Base-by-base conservation (phyloP, 306 rosid species). In the Betula pendula region DNA sequence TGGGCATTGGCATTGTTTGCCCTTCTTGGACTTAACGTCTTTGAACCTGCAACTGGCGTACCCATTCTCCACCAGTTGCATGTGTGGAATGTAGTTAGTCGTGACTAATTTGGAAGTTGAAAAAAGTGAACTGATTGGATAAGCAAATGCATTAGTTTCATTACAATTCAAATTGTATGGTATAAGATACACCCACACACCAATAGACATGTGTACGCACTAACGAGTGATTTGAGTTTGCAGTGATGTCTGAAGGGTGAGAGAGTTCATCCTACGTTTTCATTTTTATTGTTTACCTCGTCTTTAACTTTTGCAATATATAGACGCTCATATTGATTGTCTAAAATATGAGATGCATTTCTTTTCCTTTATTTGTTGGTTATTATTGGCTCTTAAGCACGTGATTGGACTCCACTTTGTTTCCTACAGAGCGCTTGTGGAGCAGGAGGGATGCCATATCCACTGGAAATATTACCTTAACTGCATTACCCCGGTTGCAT, bases 401-500 rank as follows among this genome's bases (percentile, higher is more conserved):
- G 68, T 44, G 50, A 75, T 50, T 48, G 71, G 85, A 76, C 60
- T 50, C 27, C 51, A 70, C 22, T 19, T 66, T 82, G 31, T 75
- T 40, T 78, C 29, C 43, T 55, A 13, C 81, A 92, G 99, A 92
- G 83, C 96, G 97, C 51, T 71, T 95, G 83, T 95, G 99, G 97
- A 91, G 97, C 81, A 80, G n/a, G 33, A 87, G 77, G 79, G 87
- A 80, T 58, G 74, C 82, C n/a, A 65, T 79, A 17, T 79, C 91
- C 31, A 4, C 45, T 2, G 67, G 74, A 81, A 89, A 84, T 77
- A 44, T 71, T 29, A 85, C 80, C 48, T 2, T 13, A 43, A 87
- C 89, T 3, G 96, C 81, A 4, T 77, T 92, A 66, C 94, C 89
- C 0, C 87, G 98, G 45, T 62, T 90, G 83, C 92, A 84, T 24